Conservation (phyloP, 257 asterid genomes). For the Solanum habrochaites region DNA sequence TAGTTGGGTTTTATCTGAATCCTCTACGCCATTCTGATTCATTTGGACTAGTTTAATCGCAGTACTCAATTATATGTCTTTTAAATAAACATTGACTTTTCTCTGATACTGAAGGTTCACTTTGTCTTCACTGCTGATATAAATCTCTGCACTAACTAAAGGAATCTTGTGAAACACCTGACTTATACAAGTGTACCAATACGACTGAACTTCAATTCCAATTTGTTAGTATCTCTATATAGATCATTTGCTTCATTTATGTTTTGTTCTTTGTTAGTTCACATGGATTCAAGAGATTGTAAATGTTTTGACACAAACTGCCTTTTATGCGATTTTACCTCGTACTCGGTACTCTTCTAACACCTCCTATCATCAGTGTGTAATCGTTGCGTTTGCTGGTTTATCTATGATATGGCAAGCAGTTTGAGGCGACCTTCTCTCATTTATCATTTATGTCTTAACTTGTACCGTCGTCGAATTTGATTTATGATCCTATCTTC, state of each 20-base stretch:
- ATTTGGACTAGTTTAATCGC: neutral
- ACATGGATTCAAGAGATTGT: neutral
- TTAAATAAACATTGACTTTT: neutral
- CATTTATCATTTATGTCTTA: neutral
- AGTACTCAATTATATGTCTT: neutral
- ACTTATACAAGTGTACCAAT: neutral
- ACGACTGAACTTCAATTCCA: neutral
- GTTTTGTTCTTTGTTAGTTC: neutral
- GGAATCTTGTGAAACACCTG: neutral
- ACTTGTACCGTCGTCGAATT: neutral
- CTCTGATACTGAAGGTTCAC: neutral
- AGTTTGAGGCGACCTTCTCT: neutral
- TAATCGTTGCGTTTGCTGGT: neutral
- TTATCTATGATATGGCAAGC: neutral
- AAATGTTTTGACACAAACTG: neutral
- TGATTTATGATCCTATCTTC: neutral
- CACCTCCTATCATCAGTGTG: neutral
- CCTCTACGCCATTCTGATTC: neutral
- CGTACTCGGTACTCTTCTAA: neutral
- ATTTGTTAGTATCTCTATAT: neutral
- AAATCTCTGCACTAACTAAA: neutral
- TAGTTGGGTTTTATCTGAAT: neutral
- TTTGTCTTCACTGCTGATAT: neutral
- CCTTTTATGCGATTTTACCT: neutral
- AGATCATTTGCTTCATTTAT: neutral